A percentile compares a stretch with the other conserved stretches of the same genome.
phyloP scores from a whole-genome alignment of 116 monocot species.

The Posidonia oceanica region DNA sequence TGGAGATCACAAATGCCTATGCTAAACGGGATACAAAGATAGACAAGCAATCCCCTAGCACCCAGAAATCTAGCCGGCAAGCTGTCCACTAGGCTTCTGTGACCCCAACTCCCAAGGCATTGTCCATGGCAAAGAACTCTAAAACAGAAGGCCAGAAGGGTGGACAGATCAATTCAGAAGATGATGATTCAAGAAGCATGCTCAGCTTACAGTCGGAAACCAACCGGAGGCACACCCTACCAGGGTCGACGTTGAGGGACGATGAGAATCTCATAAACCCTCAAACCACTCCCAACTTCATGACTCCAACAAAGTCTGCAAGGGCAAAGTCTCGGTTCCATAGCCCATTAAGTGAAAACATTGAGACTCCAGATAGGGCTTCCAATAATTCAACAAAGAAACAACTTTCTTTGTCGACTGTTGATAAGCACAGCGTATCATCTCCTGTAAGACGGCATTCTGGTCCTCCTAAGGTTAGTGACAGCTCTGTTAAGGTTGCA shows the following conservation, averaged over 20 bases:
- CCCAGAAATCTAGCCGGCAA: slow-evolving; percentile 23
- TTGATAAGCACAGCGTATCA: slow-evolving; percentile 13
- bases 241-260: no score
- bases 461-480: slow-evolving; percentile 44
- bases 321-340: no score
- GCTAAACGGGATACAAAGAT: slow-evolving; percentile 23
- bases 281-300: no score
- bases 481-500: slow-evolving; percentile 13
- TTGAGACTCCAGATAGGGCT: slow-evolving; percentile 15
- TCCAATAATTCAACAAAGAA: slow-evolving; percentile 32
- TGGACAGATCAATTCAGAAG: slow-evolving; percentile 14
- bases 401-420: slow-evolving; percentile 27
- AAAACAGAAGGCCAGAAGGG: slow-evolving; percentile 11
- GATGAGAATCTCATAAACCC: no score
- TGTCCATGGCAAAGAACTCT: no score
- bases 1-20: slow-evolving; percentile 37
- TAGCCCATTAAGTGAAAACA: no score
- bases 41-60: slow-evolving; percentile 12
- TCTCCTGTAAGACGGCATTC: slow-evolving; percentile 40
- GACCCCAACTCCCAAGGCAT: slow-evolving; percentile 14
- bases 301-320: no score
- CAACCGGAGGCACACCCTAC: slow-evolving; percentile 28
- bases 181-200: slow-evolving; percentile 30
- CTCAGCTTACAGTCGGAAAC: slow-evolving; percentile 28
- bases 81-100: slow-evolving; percentile 12